These are phyloP conservation scores for Sporothrix dimorphospora DNA, from an alignment of 2,329 filamentous ascomycete species.

Conservation along the genomic window DNA sequence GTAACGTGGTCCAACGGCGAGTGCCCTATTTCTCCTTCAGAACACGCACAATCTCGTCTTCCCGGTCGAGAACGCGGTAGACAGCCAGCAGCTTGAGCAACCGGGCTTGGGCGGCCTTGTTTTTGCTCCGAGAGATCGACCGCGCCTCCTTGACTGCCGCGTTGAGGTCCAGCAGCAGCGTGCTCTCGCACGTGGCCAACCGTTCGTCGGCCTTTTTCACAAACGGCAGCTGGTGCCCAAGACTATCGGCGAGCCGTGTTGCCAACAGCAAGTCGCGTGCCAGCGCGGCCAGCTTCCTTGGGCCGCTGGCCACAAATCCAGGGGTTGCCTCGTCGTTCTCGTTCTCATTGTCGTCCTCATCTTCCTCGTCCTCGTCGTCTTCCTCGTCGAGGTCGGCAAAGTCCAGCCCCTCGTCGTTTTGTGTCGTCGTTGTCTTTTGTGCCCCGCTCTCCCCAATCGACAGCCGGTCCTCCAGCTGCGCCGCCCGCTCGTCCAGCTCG, in stretches of 20 bases:
- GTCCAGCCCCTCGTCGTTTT: not conserved
- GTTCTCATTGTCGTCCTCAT: constrained; percentile 39
- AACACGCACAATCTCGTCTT: constrained; percentile 55
- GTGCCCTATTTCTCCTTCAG: constrained; percentile 44
- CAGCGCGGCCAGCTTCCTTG: constrained; percentile 50
- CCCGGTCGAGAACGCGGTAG: constrained; percentile 57
- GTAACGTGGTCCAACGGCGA: not conserved
- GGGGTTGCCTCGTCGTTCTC: constrained; percentile 40
- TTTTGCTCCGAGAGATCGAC: constrained; percentile 41
- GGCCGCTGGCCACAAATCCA: constrained; percentile 49
- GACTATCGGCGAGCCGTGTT: constrained; percentile 46
- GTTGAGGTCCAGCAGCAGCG: constrained; percentile 58
- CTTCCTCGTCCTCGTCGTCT: constrained; percentile 41
- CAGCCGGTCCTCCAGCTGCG: constrained; percentile 65
- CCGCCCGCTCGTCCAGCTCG: constrained; percentile 66
- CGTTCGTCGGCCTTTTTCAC: constrained; percentile 57
- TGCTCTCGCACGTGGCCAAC: constrained; percentile 57
- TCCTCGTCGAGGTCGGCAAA: constrained; percentile 1
- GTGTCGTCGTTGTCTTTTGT: constrained; percentile 37
- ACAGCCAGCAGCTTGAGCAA: constrained; percentile 57
- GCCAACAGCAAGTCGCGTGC: constrained; percentile 52
- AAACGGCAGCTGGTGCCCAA: constrained; percentile 54
- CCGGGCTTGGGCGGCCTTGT: constrained; percentile 46
- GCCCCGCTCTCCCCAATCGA: constrained; percentile 51
- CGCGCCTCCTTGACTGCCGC: constrained; percentile 51